Percentiles rank a stretch among this genome's conserved stretches.
phyloP scores from a whole-genome alignment of 352 stramenopile genomes.

The Phytopythium kandeliae region DNA sequence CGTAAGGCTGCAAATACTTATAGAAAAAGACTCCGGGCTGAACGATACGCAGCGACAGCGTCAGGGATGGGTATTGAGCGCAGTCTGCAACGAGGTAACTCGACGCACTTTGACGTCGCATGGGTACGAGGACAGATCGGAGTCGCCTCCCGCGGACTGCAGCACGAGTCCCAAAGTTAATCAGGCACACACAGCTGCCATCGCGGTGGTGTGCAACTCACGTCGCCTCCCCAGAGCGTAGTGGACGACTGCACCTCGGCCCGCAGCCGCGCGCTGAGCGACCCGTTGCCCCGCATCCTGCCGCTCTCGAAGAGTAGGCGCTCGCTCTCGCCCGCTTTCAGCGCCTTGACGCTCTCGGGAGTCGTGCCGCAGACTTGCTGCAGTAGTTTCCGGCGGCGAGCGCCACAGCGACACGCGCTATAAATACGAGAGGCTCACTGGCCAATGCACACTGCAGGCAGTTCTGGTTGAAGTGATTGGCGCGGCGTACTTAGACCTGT shows the following conservation, averaged over 20 bases:
- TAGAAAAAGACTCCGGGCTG: slow-evolving; percentile 74
- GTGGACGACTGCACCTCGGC: slow-evolving; percentile 36
- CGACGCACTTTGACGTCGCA: slow-evolving; percentile 21
- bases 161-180: neutral
- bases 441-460: too few relatives aligned
- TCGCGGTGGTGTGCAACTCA: slow-evolving; percentile 2
- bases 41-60: neutral
- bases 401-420: too few relatives aligned
- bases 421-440: too few relatives aligned
- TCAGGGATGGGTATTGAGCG: too few relatives aligned
- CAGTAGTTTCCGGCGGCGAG: too few relatives aligned
- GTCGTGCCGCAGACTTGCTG: too few relatives aligned
- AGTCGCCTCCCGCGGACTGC: slow-evolving; percentile 3
- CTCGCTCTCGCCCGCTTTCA: too few relatives aligned
- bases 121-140: slow-evolving; percentile 12
- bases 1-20: slow-evolving; percentile 78
- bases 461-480: too few relatives aligned
- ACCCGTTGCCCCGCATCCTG: slow-evolving; percentile 17
- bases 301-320: neutral
- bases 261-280: slow-evolving; percentile 43
- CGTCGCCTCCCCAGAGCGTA: slow-evolving; percentile 7
- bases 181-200: too few relatives aligned
- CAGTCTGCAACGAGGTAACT: too few relatives aligned
- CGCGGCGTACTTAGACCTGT: too few relatives aligned
- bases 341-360: too few relatives aligned